Evolutionary conservation across 108 stramenopile species (phyloP), one percentile per base, ranked within the genome.

Genomic region (Cyclotella distinguenda): DNA sequence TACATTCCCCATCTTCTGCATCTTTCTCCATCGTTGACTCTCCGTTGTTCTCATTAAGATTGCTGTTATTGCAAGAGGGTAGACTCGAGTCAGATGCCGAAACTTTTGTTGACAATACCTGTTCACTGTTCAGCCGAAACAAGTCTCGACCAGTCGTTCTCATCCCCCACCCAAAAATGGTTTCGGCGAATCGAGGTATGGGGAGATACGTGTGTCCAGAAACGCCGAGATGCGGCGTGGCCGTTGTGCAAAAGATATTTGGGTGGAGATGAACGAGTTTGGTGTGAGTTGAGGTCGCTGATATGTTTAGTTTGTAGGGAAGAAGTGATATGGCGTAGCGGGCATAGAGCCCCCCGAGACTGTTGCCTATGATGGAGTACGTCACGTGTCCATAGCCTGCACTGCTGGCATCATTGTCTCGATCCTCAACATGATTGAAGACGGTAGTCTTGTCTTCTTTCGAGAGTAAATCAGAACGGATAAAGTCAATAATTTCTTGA

Each of bases 181-280:
- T 70, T 48, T 90, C 89, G 5, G 83, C 87, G 7, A 85, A 72
- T 30, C 89, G 63, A 22, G 92, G 92, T 26, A 94, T 59, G 12
- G 82, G 82, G 18, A 94, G 45, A 64, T 83, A 94, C 7, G 92
- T 94, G 54, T 94, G 86, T 28, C 60, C 54, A 11, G 86, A 82
- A 4, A 89, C 77, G 0, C 92, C 92, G 60, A 94, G 68, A 39
- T 94, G 89, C 12, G 93, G 93, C 25, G 89, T 86, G 16, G 93
- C 93, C 9, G 93, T 94, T 32, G 93, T 94, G 57, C 86, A 89
- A 50, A 94, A 94, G 8, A 84, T 63, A 47, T 90, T 89, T 9
- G 86, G 72, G 39, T 82, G 77, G 0, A 92, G 64, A 15, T 71
- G 36, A 33, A 80, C 53, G 21, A 27, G 28, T 56, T 36, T 18